Conservation (phyloP, 2,329 filamentous ascomycete genomes). For the Venturia nashicola region DNA sequence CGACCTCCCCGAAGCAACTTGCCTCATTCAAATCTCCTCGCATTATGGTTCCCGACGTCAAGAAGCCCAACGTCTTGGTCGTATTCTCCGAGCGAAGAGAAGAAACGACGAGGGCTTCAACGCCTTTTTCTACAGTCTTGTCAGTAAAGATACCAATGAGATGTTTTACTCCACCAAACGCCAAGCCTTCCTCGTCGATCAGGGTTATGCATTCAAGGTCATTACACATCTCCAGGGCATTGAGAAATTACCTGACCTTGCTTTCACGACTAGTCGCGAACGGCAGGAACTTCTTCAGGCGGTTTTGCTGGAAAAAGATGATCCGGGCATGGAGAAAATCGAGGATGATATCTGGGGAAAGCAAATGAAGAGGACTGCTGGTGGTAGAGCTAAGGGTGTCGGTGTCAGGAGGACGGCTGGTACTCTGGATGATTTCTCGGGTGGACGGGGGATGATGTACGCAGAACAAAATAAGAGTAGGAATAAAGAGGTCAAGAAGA, state of each 20-base stretch:
- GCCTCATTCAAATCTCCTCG: conserved; percentile 91
- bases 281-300: conserved; percentile 78
- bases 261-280: conserved; percentile 67
- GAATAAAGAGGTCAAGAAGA: conserved; percentile 21
- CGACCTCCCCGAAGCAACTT: conserved; percentile 90
- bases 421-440: conserved; percentile 72
- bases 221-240: conserved; percentile 93
- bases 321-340: conserved; percentile 57
- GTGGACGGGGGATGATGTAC: conserved; percentile 94
- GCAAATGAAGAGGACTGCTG: conserved; percentile 23
- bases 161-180: conserved; percentile 97
- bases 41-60: conserved; percentile 96
- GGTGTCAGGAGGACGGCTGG: conserved; percentile 69
- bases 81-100: conserved; percentile 87
- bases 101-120: conserved; percentile 98
- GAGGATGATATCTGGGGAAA: conserved; percentile 53
- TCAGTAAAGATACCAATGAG: conserved; percentile 93
- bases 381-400: conserved; percentile 37
- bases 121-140: conserved; percentile 95
- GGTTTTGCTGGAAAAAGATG: conserved; percentile 78
- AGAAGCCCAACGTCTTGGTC: conserved; percentile 84
- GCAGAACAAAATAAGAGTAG: conserved; percentile 35
- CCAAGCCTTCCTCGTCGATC: conserved; percentile 93
- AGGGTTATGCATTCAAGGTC: conserved; percentile 97
- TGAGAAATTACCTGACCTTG: conserved; percentile 67